Percentiles rank a stretch among this genome's conserved stretches.
Evolutionary conservation across 768 basidiomycete genomes (phyloP).

Genomic region (Hygrocybe punicea): DNA sequence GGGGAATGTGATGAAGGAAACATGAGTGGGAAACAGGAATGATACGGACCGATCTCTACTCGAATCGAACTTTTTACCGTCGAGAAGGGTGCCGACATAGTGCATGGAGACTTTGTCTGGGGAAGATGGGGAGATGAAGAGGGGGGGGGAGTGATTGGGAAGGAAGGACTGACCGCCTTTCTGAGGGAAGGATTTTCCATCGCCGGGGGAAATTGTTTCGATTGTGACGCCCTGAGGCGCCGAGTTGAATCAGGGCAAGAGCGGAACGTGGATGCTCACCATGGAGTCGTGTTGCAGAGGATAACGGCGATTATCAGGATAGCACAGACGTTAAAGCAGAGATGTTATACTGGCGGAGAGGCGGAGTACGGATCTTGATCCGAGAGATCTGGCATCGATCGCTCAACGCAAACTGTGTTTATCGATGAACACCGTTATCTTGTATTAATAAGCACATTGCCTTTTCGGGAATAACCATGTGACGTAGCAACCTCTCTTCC

Average conservation of each 20-base stretch:
- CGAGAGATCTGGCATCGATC: constrained; percentile 44
- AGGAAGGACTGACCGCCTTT: no score
- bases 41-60: constrained; percentile 65
- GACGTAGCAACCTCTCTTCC: background rate
- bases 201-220: constrained; percentile 55
- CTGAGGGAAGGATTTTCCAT: constrained; percentile 63
- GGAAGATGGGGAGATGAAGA: constrained; percentile 13
- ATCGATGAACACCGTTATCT: no score
- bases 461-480: background rate
- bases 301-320: constrained; percentile 32
- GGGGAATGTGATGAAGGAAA: constrained; percentile 9
- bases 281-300: constrained; percentile 22
- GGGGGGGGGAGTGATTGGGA: constrained; percentile 13
- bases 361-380: constrained; percentile 79
- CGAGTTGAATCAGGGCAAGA: background rate
- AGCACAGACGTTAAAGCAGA: constrained; percentile 35
- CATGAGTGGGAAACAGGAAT: background rate
- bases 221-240: constrained; percentile 64
- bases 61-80: constrained; percentile 72
- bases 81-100: constrained; percentile 67
- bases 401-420: no score
- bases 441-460: constrained; percentile 17
- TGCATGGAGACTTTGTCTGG: constrained; percentile 72
- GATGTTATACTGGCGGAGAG: constrained; percentile 43
- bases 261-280: constrained; percentile 30